Conservation (phyloP, 495 filamentous ascomycete species). For the Penicillium canescens region DNA sequence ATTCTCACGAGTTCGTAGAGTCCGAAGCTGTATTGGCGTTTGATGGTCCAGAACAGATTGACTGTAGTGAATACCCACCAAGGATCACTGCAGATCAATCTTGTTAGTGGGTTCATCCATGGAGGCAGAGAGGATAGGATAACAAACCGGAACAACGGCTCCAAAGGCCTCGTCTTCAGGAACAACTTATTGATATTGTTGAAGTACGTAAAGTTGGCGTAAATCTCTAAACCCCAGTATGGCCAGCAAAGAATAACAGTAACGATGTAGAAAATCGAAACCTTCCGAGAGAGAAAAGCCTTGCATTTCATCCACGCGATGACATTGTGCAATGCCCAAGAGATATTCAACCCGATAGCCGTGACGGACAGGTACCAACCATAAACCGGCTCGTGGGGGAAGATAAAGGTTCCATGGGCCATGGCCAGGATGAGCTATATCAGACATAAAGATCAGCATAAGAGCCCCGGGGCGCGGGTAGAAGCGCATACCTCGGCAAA, state of each 20-base stretch:
- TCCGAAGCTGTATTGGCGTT: constrained; percentile 51
- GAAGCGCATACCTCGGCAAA: constrained; percentile 38
- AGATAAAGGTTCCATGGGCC: constrained; percentile 48
- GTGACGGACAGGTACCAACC: constrained; percentile 49
- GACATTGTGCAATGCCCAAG: constrained; percentile 50
- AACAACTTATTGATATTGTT: constrained; percentile 53
- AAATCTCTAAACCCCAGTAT: constrained; percentile 51
- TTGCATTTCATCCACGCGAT: constrained; percentile 52
- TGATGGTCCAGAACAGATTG: constrained; percentile 55
- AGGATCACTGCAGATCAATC: constrained; percentile 43
- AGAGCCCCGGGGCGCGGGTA: background rate
- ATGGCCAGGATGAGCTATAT: constrained; percentile 35
- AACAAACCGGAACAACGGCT: constrained; percentile 50
- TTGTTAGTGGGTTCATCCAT: background rate
- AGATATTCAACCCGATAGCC: constrained; percentile 46
- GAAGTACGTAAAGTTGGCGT: constrained; percentile 50
- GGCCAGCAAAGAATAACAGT: constrained; percentile 43
- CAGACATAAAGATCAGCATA: background rate
- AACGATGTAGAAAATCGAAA: constrained; percentile 38
- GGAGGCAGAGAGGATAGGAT: background rate
- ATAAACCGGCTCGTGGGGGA: constrained; percentile 40
- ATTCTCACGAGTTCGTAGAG: constrained; percentile 46
- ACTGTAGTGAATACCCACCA: constrained; percentile 60
- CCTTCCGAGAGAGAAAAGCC: constrained; percentile 39
- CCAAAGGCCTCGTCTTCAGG: constrained; percentile 47